A percentile compares a stretch with the other conserved stretches of the same genome.
Evolutionary conservation across 805 yeast species (phyloP).

Genomic region (Teunomyces panamensis): DNA sequence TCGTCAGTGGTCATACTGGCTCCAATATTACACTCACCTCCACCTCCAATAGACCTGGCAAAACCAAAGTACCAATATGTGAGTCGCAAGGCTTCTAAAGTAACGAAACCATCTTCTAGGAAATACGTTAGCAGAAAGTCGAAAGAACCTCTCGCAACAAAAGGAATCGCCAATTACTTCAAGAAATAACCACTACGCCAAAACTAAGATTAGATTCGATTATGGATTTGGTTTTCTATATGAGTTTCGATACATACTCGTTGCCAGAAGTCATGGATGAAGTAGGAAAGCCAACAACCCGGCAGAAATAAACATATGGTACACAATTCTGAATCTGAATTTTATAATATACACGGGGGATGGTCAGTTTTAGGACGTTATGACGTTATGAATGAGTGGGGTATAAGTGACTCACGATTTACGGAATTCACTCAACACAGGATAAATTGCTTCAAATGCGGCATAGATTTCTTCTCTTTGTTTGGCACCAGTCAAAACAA

Average conservation of each 20-base stretch:
- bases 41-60: neutral
- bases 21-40: neutral
- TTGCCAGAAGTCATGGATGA: neutral
- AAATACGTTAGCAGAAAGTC: constrained; percentile 15
- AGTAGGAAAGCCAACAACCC: neutral
- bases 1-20: neutral
- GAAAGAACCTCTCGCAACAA: neutral
- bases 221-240: constrained; percentile 1
- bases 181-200: neutral
- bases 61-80: constrained; percentile 13
- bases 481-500: constrained; percentile 97
- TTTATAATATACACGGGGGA: neutral
- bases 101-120: constrained; percentile 3
- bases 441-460: constrained; percentile 97
- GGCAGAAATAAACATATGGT: neutral
- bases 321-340: constrained; percentile 2
- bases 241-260: neutral
- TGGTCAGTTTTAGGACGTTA: neutral
- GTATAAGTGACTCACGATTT: constrained; percentile 47
- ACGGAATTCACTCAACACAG: constrained; percentile 96
- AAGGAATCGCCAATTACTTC: constrained; percentile 1
- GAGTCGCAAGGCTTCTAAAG: constrained; percentile 16
- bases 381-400: neutral
- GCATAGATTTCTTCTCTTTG: constrained; percentile 98
- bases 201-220: neutral